Conservation (phyloP, 164 flowering plant genomes). For the Aristolochia californica region DNA sequence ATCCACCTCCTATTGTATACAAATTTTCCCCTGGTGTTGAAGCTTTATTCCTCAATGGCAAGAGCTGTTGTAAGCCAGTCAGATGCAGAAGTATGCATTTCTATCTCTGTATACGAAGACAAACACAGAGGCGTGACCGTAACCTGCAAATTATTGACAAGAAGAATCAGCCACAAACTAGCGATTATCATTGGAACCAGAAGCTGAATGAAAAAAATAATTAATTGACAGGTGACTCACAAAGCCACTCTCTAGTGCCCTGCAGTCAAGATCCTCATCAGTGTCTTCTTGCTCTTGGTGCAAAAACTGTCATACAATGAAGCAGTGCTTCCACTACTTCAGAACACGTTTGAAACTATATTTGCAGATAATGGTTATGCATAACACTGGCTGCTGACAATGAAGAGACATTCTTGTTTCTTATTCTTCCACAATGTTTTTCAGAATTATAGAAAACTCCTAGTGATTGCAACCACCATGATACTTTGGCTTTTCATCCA, state of each 20-base stretch:
- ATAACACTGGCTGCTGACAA: too few species aligned
- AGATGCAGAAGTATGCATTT: constrained; percentile 39
- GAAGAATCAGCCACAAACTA: too few species aligned
- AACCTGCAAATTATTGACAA: constrained; percentile 29
- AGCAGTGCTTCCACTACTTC: too few species aligned
- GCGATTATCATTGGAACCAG: neutral
- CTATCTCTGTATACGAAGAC: constrained; percentile 29
- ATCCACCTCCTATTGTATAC: constrained; percentile 21
- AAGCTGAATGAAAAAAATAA: neutral
- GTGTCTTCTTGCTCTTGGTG: constrained; percentile 51
- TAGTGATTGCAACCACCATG: too few species aligned
- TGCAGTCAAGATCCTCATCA: constrained; percentile 73
- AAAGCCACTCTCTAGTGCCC: constrained; percentile 82
- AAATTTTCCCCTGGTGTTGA: constrained; percentile 1
- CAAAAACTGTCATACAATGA: constrained; percentile 40
- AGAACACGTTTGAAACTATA: too few species aligned
- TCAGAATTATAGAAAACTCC: too few species aligned
- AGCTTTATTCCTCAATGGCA: constrained; percentile 18
- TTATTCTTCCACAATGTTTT: too few species aligned
- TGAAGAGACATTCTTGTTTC: too few species aligned
- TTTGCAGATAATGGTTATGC: too few species aligned
- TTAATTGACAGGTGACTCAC: constrained; percentile 40
- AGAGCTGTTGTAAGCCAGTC: constrained; percentile 56
- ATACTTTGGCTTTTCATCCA: too few species aligned
- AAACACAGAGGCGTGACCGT: constrained; percentile 54